A percentile compares a stretch with the other conserved stretches of the same genome.
These are phyloP conservation scores for Termitomyces sp. DNA, from an alignment of 768 basidiomycete species.

Conservation along the genomic window DNA sequence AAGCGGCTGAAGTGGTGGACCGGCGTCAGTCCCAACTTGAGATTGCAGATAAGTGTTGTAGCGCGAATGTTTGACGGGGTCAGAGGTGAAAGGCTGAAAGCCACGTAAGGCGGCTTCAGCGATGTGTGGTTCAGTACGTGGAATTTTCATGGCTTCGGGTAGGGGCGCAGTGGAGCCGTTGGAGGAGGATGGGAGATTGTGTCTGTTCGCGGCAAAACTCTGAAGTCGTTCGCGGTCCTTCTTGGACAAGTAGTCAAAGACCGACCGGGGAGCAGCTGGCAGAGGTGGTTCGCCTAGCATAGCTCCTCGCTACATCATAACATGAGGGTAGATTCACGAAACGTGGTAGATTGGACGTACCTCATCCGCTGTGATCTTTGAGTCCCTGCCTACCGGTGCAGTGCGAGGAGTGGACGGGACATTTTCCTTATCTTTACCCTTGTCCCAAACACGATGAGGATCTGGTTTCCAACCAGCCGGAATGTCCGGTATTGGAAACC, in stretches of 20 bases:
- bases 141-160: slow-evolving; percentile 33
- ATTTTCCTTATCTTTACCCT: slow-evolving; percentile 48
- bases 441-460: slow-evolving; percentile 71
- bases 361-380: slow-evolving; percentile 64
- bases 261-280: slow-evolving; percentile 67
- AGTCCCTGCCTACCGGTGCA: slow-evolving; percentile 43
- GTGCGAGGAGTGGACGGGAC: slow-evolving; percentile 14
- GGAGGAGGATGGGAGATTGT: slow-evolving; percentile 8
- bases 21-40: slow-evolving; percentile 52
- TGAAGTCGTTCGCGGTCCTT: slow-evolving; percentile 87
- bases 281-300: slow-evolving; percentile 81
- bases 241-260: slow-evolving; percentile 93
- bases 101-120: slow-evolving; percentile 86
- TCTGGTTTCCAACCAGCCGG: slow-evolving; percentile 85
- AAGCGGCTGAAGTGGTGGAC: slow-evolving; percentile 47
- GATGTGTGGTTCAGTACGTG: slow-evolving; percentile 68
- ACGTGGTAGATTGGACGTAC: slow-evolving; percentile 36
- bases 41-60: slow-evolving; percentile 81
- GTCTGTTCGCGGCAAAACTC: slow-evolving; percentile 41
- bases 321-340: not conserved
- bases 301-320: slow-evolving; percentile 65
- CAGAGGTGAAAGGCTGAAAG: slow-evolving; percentile 82
- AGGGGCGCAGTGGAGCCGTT: slow-evolving; percentile 19
- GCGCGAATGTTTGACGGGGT: slow-evolving; percentile 78
- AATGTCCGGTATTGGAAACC: slow-evolving; percentile 82